Base-by-base conservation (phyloP, 1,284 basidiomycete genomes). In the Pseudozyma thailandica region DNA sequence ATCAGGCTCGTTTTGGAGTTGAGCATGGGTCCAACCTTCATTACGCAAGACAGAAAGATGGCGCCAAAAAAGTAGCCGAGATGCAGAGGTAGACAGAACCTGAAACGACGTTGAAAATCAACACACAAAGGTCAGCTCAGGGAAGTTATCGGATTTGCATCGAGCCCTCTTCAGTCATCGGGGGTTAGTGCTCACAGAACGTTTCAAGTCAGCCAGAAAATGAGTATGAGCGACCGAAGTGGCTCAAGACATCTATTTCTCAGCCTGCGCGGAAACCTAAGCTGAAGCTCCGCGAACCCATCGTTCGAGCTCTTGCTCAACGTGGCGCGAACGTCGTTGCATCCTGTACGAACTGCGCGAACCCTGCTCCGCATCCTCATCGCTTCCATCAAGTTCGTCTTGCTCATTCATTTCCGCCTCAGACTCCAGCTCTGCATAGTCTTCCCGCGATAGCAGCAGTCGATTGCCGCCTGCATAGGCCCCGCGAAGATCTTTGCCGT, bases 271-370 rank as follows among this genome's bases (percentile, higher is more conserved):
- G 12, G 23, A 41, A 26, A n/a, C 13, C 31, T 48, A 47, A 12
- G 38, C 20, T 18, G 63, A 55, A 65, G 33, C 44, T 38, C 65
- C 59, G 28, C 59, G 59, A 9, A 64, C 60, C 60, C 60, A 70
- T 6, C 66, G 51, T 28, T 70, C 51, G 13, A 70, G 45, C 57
- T 70, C 66, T 28, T 70, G 66, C 44, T 70, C 55, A 18, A 70
- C 53, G 48, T 70, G 66, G n/a, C 60, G 55, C 30, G 60, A 70
- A 30, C 60, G 50, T 23, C 58, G 58, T 30, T 68, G 64, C 45
- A 37, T 51, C 49, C 41, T 50, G 25, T 48, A 38, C 37, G 48
- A 58, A 2, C 45, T 41, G 16, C 47, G 54, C 4, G 23, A 28
- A 4, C 26, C 18, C 4, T 12, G 16, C 6, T 30, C 35, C 2